These are phyloP conservation scores for Pythium grandisporangium DNA, from an alignment of 352 stramenopile species.

Conservation along the genomic window DNA sequence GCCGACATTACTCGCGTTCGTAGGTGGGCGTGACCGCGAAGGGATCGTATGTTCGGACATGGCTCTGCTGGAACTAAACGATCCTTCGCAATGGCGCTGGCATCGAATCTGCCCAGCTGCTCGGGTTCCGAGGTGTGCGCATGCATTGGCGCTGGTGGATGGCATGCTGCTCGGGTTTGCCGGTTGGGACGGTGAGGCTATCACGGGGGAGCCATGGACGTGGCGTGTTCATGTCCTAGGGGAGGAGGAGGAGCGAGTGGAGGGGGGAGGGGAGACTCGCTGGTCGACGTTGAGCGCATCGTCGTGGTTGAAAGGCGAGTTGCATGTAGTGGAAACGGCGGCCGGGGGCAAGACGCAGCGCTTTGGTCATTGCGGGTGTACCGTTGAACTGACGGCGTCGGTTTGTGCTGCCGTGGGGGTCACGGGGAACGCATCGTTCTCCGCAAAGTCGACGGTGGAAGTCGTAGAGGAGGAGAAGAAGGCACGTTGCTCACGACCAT, in stretches of 20 bases:
- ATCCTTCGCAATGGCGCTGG: slow-evolving; percentile 47
- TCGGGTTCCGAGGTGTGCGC: slow-evolving; percentile 36
- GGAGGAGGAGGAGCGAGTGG: neutral
- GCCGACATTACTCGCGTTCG: slow-evolving; percentile 22
- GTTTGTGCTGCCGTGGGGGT: neutral
- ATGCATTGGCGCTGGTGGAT: slow-evolving; percentile 19
- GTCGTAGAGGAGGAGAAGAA: too few species aligned
- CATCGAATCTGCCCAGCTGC: too few species aligned
- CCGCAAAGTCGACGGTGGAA: too few species aligned
- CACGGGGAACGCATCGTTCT: too few species aligned
- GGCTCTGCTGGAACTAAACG: slow-evolving; percentile 22
- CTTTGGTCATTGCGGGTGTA: slow-evolving; percentile 38
- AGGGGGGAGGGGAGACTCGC: neutral
- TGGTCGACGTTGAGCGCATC: too few species aligned
- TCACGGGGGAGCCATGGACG: slow-evolving; percentile 33
- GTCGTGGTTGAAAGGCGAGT: too few species aligned
- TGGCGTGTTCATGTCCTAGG: slow-evolving; percentile 26
- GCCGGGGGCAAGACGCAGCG: too few species aligned
- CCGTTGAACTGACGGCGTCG: slow-evolving; percentile 5
- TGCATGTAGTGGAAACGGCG: too few species aligned
- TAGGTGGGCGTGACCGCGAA: slow-evolving; percentile 35
- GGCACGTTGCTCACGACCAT: too few species aligned
- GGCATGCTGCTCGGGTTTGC: slow-evolving; percentile 33
- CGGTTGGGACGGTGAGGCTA: slow-evolving; percentile 33
- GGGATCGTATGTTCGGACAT: slow-evolving; percentile 52